Base-by-base conservation (phyloP, 1,284 basidiomycete species). In the Paramarasmius palmivorus region DNA sequence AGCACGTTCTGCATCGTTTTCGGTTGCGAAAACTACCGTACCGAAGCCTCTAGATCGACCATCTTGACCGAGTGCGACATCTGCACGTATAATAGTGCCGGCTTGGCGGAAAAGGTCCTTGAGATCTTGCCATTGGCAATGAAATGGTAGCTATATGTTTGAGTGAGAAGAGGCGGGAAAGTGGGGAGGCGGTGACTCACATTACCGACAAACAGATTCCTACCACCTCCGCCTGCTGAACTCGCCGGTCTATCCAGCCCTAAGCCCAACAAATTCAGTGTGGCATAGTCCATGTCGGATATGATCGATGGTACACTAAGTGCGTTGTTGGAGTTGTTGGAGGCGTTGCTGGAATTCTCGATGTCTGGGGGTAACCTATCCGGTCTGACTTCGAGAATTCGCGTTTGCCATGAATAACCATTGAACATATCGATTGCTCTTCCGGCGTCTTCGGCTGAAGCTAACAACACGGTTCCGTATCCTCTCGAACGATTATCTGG, bases 91-190 rank as follows among this genome's bases (percentile, higher is more conserved):
- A 49, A 98, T 90, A 15, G 89, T 87, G 8, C 93, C 94, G 1
- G 90, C 90, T 60, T 91, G 86, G 10, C 94, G 83, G 68, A 96
- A 94, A 2, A 96, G 79, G 65, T 97, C 94, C 69, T 96, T 96
- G 55, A 98, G 79, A 64, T 97, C 94, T 72, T 98, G 96, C 96
- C 96, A 99, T 74, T 97, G 95, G 65, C 92, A 92, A 61, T 95
- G 90, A 71, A 96, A 92, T 0, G 95, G 95, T n/a, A 98, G 81
- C 92, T 97, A 56, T 7, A 34, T 45, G 23, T 9, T 52, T 35
- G 46, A 36, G 39, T 17, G 56, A 38, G 36, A 35, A 34, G 40
- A 20, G 55, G 45, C 26, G 47, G 50, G 23, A 19, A 32, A 25
- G 52, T 50, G 48, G 32, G 50, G 40, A 53, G 34, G n/a, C 52